Conservation (phyloP, 2,329 filamentous ascomycete genomes). For the Verruconis gallopava region DNA sequence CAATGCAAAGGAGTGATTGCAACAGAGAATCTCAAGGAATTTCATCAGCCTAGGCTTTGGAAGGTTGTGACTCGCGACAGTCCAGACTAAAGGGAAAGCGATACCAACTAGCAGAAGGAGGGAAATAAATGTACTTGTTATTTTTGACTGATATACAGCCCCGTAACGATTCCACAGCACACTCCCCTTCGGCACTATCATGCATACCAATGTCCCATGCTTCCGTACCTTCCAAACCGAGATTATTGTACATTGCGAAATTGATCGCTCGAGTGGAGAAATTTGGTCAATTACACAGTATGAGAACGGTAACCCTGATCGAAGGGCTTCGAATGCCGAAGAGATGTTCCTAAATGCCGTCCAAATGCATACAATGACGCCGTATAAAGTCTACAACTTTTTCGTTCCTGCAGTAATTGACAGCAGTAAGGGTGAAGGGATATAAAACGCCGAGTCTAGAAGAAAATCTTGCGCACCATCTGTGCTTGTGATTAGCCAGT, state of each 20-base stretch:
- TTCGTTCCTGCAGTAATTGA: neutral
- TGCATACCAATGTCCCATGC: no score
- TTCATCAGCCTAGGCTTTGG: no score
- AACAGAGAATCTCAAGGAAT: no score
- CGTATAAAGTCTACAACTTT: neutral
- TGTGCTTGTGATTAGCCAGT: slow-evolving; percentile 1
- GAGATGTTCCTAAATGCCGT: neutral
- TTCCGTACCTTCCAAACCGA: no score
- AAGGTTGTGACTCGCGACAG: no score
- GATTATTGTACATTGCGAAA: neutral
- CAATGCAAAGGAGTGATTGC: no score
- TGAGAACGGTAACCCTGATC: neutral
- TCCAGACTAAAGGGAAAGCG: no score
- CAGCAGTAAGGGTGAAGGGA: neutral
- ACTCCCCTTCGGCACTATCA: no score
- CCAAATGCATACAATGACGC: neutral
- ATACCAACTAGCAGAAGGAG: no score
- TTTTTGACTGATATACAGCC: neutral
- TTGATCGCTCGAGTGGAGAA: slow-evolving; percentile 8
- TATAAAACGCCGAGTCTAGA: neutral
- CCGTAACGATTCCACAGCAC: no score
- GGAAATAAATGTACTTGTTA: neutral
- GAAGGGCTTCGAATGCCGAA: neutral
- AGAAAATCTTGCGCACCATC: slow-evolving; percentile 7
- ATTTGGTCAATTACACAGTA: slow-evolving; percentile 5